Evolutionary conservation across 2,329 filamentous ascomycete genomes (phyloP), one percentile per base, ranked within the genome.

Genomic region (Fusarium albosuccineum): DNA sequence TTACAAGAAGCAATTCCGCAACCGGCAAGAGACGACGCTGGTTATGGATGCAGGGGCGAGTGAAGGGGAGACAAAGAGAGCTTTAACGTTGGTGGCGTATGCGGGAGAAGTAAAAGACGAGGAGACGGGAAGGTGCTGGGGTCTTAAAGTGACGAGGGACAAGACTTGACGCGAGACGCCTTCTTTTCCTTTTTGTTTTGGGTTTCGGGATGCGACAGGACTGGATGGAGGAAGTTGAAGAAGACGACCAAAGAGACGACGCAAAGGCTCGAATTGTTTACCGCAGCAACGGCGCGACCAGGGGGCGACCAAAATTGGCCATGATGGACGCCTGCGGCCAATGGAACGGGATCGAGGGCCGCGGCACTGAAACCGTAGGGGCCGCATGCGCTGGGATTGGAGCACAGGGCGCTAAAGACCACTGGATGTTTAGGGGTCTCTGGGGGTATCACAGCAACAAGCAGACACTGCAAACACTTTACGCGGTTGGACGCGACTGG

Each of bases 401-500:
- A 53, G 53, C 52, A 55, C 57, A 39, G 57, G 66, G 57, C 66
- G 66, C 61, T 34, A 63, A 56, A 48, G 54, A 56, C 39, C 44
- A 42, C 52, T 53, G 52, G 37, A 26, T 55, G 33, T 44, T 63
- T 53, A 52, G 59, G 66, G 59, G 30, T 49, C 44, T 41, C 22
- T 44, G 22, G 26, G 39, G 60, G 66, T 64, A 62, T 69, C 66
- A 50, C 51, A 54, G 61, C 66, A 70, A 70, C 67, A 72, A 66
- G 36, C 34, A 68, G 57, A 68, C 67, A 72, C 78, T 80, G 36
- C 34, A 68, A 59, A 68, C 67, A 72, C 78, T 80, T 79, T 78
- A 80, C 78, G 76, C 78, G 78, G 71, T 68, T 46, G 62, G 64
- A 74, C 75, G 74, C 72, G 73, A 29, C 62, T 66, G 66, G 70